phyloP scores from a whole-genome alignment of 805 yeast species.

The Starmerella bombi region DNA sequence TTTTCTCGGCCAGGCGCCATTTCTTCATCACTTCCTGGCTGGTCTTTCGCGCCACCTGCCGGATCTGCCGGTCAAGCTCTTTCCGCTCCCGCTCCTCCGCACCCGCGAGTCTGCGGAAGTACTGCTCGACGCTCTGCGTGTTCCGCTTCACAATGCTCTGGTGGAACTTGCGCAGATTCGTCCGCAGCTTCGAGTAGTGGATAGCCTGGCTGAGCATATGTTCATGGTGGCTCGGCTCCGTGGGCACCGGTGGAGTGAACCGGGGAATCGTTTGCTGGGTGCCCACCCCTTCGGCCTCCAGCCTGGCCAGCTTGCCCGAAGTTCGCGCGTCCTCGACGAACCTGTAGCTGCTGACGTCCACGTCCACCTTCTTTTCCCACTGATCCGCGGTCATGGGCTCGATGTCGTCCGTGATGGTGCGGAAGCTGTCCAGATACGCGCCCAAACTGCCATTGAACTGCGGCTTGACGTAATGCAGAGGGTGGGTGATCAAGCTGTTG shows the following conservation, averaged over 20 bases:
- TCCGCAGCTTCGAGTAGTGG: constrained; percentile 54
- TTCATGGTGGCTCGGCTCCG: constrained; percentile 47
- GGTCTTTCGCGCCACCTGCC: constrained; percentile 63
- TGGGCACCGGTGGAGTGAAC: constrained; percentile 38
- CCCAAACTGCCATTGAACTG: constrained; percentile 31
- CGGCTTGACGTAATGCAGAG: constrained; percentile 41
- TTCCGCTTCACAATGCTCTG: constrained; percentile 57
- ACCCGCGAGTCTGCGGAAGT: constrained; percentile 74
- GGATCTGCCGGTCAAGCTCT: constrained; percentile 59
- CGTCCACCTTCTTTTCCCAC: constrained; percentile 36
- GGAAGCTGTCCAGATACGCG: constrained; percentile 42
- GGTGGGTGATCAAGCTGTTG: constrained; percentile 40
- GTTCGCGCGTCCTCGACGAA: constrained; percentile 38
- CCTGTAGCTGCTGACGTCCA: constrained; percentile 36
- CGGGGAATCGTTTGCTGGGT: constrained; percentile 24
- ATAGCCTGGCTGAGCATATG: constrained; percentile 65
- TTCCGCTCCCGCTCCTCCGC: constrained; percentile 72
- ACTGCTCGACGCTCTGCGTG: constrained; percentile 70
- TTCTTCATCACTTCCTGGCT: constrained; percentile 75
- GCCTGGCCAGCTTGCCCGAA: constrained; percentile 20
- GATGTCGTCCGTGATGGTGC: constrained; percentile 45
- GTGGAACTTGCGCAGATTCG: constrained; percentile 50
- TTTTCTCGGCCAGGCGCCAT: constrained; percentile 79
- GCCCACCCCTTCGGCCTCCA: constrained; percentile 25
- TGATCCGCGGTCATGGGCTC: constrained; percentile 35